phyloP scores from a whole-genome alignment of 495 filamentous ascomycete species.

The Neurospora sublineolata region DNA sequence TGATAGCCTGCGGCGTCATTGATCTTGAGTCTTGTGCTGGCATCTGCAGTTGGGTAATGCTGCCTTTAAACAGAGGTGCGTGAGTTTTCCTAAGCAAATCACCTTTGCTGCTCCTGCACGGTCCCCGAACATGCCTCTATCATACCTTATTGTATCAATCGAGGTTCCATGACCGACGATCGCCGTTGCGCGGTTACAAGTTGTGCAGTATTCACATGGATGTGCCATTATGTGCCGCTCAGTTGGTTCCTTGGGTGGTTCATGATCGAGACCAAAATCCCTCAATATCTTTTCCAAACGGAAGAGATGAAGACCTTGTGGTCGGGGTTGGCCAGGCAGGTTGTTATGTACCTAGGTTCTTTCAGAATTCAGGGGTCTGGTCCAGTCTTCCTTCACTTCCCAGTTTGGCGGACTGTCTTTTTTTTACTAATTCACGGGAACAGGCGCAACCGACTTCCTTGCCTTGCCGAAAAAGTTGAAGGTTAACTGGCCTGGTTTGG shows the following conservation, averaged over 20 bases:
- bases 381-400: too few relatives aligned
- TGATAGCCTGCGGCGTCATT: neutral
- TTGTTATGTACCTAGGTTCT: slow-evolving; percentile 8
- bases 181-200: too few relatives aligned
- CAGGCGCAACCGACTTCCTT: slow-evolving; percentile 25
- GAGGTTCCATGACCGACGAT: too few relatives aligned
- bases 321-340: slow-evolving; percentile 16
- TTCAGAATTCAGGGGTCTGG: too few relatives aligned
- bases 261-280: slow-evolving; percentile 2
- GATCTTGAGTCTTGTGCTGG: neutral
- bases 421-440: too few relatives aligned
- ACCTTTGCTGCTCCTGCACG: neutral
- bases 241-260: slow-evolving; percentile 1
- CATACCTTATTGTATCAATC: too few relatives aligned
- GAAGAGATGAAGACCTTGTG: slow-evolving; percentile 15
- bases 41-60: neutral
- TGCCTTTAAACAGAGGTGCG: neutral
- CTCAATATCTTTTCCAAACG: slow-evolving; percentile 9
- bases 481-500: slow-evolving; percentile 8
- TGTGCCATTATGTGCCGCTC: too few relatives aligned
- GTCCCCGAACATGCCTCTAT: too few relatives aligned
- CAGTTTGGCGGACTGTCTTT: too few relatives aligned
- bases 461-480: slow-evolving; percentile 25
- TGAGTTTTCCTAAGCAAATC: neutral
- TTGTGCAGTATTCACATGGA: too few relatives aligned